phyloP scores from a whole-genome alignment of 805 yeast genomes.

The Wickerhamomyces mucosus region DNA sequence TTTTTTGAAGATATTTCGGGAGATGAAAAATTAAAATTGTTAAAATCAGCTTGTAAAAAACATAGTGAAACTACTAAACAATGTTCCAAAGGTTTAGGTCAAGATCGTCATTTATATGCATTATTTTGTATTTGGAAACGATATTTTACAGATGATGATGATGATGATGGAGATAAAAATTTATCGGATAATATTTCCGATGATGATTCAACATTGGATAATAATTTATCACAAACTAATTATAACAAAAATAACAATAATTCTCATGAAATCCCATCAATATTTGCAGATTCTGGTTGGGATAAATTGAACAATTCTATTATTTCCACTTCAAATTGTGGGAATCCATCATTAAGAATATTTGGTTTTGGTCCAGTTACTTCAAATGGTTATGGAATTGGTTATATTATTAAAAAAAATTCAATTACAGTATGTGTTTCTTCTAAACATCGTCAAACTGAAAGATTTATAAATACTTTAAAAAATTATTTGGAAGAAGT shows the following conservation, averaged over 20 bases:
- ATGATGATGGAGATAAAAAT: slow-evolving; percentile 18
- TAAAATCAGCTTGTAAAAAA: slow-evolving; percentile 59
- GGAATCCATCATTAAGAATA: slow-evolving; percentile 76
- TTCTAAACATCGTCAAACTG: slow-evolving; percentile 83
- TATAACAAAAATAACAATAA: slow-evolving; percentile 5
- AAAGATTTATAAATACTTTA: slow-evolving; percentile 63
- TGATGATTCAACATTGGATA: slow-evolving; percentile 15
- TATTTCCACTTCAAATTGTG: slow-evolving; percentile 82
- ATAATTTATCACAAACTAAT: slow-evolving; percentile 3
- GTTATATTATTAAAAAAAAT: slow-evolving; percentile 77
- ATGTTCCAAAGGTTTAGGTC: slow-evolving; percentile 76
- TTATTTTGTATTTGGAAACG: slow-evolving; percentile 81
- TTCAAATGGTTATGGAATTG: slow-evolving; percentile 89
- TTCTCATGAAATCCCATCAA: slow-evolving; percentile 45
- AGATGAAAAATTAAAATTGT: slow-evolving; percentile 42
- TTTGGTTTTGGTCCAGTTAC: slow-evolving; percentile 92
- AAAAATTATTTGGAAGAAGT: slow-evolving; percentile 52
- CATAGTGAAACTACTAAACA: slow-evolving; percentile 62
- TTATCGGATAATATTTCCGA: slow-evolving; percentile 20
- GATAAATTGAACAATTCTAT: slow-evolving; percentile 72
- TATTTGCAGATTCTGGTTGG: slow-evolving; percentile 87
- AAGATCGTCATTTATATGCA: slow-evolving; percentile 85
- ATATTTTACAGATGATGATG: slow-evolving; percentile 27
- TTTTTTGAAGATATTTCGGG: slow-evolving; percentile 64
- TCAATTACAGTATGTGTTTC: slow-evolving; percentile 74